Conservation (phyloP, 176 grass and related monocot species). For the sorghum (Sorghum bicolor) region Sorghum_bicolor_NCBIv3 NC_012871.2:71402001-71402500, state of each 20-base stretch:
- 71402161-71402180: background rate
- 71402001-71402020: background rate
- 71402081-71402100: background rate
- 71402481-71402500: conserved; percentile 61
- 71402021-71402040: background rate
- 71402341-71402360: background rate
- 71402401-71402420: conserved; percentile 79
- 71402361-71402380: conserved; percentile 9
- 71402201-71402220: background rate
- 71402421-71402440: conserved; percentile 71
- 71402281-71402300: background rate
- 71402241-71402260: background rate
- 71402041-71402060: background rate
- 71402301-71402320: background rate
- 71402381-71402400: background rate
- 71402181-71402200: background rate
- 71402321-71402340: background rate
- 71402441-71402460: conserved; percentile 62
- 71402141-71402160: background rate
- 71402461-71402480: conserved; percentile 73
- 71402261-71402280: background rate
- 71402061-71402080: background rate
- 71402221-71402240: background rate
- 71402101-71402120: background rate
- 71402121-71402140: background rate